These are phyloP conservation scores for Triglochin maritima DNA, from an alignment of 106 monocot genomes.

Conservation along the genomic window DNA sequence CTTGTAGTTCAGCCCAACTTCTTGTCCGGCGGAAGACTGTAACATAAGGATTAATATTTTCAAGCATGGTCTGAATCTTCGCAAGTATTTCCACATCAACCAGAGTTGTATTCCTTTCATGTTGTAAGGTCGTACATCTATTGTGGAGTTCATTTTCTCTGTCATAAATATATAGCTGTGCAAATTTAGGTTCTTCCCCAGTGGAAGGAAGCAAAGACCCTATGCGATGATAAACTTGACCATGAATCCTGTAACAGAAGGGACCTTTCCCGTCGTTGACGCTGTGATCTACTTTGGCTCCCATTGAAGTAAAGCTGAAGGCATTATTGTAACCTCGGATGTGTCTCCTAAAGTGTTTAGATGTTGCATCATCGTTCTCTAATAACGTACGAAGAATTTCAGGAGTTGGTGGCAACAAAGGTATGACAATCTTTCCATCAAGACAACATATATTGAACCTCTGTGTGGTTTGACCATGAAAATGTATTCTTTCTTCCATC, in stretches of 20 bases:
- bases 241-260: conserved; percentile 6
- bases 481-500: not conserved
- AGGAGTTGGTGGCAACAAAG: not conserved
- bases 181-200: conserved; percentile 2
- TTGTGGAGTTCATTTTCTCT: conserved; percentile 18
- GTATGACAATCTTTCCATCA: not conserved
- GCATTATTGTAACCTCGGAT: conserved; percentile 3
- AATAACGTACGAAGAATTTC: not conserved
- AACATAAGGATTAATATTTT: conserved; percentile 5
- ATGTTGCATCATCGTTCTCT: not conserved
- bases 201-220: not conserved
- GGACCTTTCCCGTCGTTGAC: conserved; percentile 11
- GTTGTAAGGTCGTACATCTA: not conserved
- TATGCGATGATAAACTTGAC: conserved; percentile 8
- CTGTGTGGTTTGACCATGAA: not conserved
- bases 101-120: too few species aligned
- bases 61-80: conserved; percentile 2
- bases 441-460: not conserved
- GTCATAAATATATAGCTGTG: conserved; percentile 23
- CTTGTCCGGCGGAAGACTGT: conserved; percentile 5
- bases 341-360: not conserved
- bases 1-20: not conserved
- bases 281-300: conserved; percentile 4
- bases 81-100: not conserved
- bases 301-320: conserved; percentile 18